phyloP scores from a whole-genome alignment of 805 yeast species.

The Sugiyamaella boreocaroliniensis region DNA sequence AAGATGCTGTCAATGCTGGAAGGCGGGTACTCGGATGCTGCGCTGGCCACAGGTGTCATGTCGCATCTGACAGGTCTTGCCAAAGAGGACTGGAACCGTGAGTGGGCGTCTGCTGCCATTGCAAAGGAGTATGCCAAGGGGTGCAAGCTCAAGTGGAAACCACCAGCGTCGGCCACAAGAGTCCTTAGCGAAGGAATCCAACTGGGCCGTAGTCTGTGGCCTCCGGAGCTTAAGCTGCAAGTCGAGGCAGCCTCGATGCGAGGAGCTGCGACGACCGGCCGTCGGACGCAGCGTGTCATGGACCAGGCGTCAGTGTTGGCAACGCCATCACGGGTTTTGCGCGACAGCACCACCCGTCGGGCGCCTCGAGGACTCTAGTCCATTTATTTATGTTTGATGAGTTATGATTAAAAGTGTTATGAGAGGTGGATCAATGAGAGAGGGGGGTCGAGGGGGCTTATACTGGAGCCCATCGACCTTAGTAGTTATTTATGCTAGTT shows the following conservation, averaged over 20 bases:
- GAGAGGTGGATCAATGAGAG: too few relatives aligned
- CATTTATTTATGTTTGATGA: not conserved
- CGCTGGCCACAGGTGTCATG: constrained; percentile 70
- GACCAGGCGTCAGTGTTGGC: constrained; percentile 9
- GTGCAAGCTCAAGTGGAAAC: constrained; percentile 59
- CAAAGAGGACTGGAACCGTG: constrained; percentile 47
- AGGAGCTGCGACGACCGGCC: constrained; percentile 17
- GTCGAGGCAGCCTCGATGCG: constrained; percentile 9
- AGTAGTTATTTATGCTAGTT: too few relatives aligned
- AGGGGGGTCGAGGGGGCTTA: too few relatives aligned
- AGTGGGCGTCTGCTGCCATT: constrained; percentile 58
- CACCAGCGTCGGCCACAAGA: constrained; percentile 15
- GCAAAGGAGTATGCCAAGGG: constrained; percentile 63
- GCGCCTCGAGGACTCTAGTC: not conserved
- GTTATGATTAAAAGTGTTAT: too few relatives aligned
- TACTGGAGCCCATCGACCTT: too few relatives aligned
- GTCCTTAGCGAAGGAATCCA: constrained; percentile 27
- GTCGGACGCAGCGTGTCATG: constrained; percentile 2
- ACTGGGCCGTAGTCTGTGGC: constrained; percentile 29
- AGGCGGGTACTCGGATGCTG: constrained; percentile 84
- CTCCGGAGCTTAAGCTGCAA: constrained; percentile 15
- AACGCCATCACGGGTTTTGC: constrained; percentile 20
- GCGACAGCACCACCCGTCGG: constrained; percentile 13
- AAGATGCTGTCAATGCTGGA: constrained; percentile 64
- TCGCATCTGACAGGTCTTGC: constrained; percentile 72